phyloP scores from a whole-genome alignment of 192 early-diverging fungal genomes.

The Fimicolochytrium jonesii region DNA sequence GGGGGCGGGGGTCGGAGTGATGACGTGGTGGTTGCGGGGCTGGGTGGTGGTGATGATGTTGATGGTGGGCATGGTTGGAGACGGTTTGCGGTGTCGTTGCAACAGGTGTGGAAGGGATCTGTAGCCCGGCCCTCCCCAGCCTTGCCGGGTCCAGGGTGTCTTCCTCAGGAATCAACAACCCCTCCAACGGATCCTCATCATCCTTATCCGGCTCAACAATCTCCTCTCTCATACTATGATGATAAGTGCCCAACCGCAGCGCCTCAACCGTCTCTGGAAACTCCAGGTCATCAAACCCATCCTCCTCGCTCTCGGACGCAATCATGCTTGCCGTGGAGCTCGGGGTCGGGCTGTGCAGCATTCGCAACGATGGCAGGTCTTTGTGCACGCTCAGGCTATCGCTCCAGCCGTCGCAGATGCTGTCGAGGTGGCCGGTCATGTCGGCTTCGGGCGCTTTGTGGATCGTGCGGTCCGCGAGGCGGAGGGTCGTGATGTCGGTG shows the following conservation, averaged over 20 bases:
- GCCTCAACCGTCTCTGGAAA: constrained; percentile 22
- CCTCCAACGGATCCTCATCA: constrained; percentile 6
- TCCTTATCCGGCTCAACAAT: not conserved
- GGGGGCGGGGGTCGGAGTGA: not conserved
- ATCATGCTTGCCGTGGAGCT: constrained; percentile 35
- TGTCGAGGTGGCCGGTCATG: not conserved
- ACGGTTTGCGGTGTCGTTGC: not conserved
- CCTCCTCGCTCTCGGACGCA: constrained; percentile 44
- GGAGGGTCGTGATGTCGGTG: not conserved
- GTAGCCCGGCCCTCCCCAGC: not conserved
- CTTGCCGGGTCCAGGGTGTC: not conserved
- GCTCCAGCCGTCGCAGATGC: not conserved
- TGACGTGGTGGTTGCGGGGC: not conserved
- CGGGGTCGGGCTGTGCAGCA: constrained; percentile 32
- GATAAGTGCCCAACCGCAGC: constrained; percentile 1
- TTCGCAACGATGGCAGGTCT: constrained; percentile 1
- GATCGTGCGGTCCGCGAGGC: not conserved
- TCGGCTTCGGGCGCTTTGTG: not conserved
- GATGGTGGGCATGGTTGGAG: not conserved
- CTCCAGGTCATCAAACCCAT: constrained; percentile 41
- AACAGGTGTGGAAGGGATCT: not conserved
- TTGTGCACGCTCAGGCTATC: constrained; percentile 1
- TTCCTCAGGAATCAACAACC: constrained; percentile 5
- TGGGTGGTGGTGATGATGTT: not conserved
- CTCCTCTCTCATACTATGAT: not conserved